Percentiles rank a stretch among this genome's conserved stretches.
These are phyloP conservation scores for Penicillium paradoxum DNA, from an alignment of 495 filamentous ascomycete genomes.

Conservation along the genomic window DNA sequence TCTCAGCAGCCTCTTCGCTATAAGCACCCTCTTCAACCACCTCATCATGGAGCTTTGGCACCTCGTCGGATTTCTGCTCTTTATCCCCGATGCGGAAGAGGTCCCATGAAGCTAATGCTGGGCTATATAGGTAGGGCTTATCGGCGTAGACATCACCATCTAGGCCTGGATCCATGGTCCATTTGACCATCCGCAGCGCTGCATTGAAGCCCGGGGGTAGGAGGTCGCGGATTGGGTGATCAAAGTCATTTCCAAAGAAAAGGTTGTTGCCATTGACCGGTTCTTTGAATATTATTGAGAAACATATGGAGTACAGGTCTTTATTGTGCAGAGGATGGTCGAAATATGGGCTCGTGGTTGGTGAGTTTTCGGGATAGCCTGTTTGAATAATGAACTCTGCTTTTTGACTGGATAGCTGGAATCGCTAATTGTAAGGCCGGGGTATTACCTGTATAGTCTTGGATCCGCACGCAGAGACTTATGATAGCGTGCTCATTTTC, in stretches of 20 bases:
- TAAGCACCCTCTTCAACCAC: slow-evolving; percentile 67
- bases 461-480: slow-evolving; percentile 65
- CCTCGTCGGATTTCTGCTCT: slow-evolving; percentile 10
- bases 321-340: slow-evolving; percentile 56
- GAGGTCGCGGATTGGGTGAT: slow-evolving; percentile 76
- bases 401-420: slow-evolving; percentile 3
- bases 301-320: slow-evolving; percentile 78
- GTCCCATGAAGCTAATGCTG: slow-evolving; percentile 68
- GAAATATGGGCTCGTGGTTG: slow-evolving; percentile 68
- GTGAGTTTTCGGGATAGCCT: slow-evolving; percentile 57
- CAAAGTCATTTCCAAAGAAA: slow-evolving; percentile 91
- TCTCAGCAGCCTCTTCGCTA: slow-evolving; percentile 46
- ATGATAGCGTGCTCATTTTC: slow-evolving; percentile 54
- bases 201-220: slow-evolving; percentile 79
- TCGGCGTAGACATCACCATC: slow-evolving; percentile 87
- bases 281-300: slow-evolving; percentile 65
- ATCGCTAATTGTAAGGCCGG: slow-evolving; percentile 1
- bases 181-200: slow-evolving; percentile 76
- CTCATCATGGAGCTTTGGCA: slow-evolving; percentile 29
- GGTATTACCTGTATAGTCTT: slow-evolving; percentile 50
- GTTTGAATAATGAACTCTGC: slow-evolving; percentile 29
- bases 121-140: slow-evolving; percentile 76
- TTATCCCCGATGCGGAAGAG: slow-evolving; percentile 60
- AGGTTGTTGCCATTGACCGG: slow-evolving; percentile 66
- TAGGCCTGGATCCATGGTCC: slow-evolving; percentile 80